Percentiles rank a stretch among this genome's conserved stretches.
Conservation (phyloP, 257 asterid species). For the Scutellaria baicalensis region DNA sequence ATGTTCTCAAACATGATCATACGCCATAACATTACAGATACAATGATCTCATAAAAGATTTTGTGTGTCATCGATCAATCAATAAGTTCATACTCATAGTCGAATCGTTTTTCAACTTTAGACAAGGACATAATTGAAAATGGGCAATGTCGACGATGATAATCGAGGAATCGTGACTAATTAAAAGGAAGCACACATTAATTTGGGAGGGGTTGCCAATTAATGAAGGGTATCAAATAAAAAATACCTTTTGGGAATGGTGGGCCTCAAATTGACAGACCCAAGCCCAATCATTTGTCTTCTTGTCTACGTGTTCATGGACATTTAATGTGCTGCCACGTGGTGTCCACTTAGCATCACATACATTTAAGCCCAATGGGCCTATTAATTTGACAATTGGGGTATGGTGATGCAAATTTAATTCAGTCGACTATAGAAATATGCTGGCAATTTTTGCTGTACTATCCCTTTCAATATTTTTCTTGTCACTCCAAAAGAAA, state of each 20-base stretch:
- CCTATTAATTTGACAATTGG: slow-evolving; percentile 20
- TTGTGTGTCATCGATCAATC: too few species aligned
- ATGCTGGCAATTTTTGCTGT: not conserved
- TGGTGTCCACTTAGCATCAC: slow-evolving; percentile 18
- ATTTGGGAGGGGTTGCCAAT: not conserved
- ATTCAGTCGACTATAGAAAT: not conserved
- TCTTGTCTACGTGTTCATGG: slow-evolving; percentile 22
- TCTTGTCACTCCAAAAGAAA: not conserved
- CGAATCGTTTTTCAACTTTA: too few species aligned
- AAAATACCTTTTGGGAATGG: not conserved
- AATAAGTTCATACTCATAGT: too few species aligned
- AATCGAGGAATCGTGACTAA: not conserved
- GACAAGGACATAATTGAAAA: too few species aligned
- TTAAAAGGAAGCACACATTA: slow-evolving; percentile 2
- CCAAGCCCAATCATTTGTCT: slow-evolving; percentile 25
- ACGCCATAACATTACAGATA: too few species aligned
- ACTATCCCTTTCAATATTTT: slow-evolving; percentile 12
- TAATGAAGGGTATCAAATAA: not conserved
- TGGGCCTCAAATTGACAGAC: slow-evolving; percentile 17
- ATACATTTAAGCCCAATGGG: slow-evolving; percentile 28
- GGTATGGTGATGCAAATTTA: not conserved
- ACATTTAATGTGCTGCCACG: slow-evolving; percentile 31
- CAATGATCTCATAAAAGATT: too few species aligned
- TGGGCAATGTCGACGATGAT: not conserved
- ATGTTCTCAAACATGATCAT: too few species aligned